Evolutionary conservation across 495 filamentous ascomycete species (phyloP), one percentile per base, ranked within the genome.

Genomic region (Daldinia caldariorum): DNA sequence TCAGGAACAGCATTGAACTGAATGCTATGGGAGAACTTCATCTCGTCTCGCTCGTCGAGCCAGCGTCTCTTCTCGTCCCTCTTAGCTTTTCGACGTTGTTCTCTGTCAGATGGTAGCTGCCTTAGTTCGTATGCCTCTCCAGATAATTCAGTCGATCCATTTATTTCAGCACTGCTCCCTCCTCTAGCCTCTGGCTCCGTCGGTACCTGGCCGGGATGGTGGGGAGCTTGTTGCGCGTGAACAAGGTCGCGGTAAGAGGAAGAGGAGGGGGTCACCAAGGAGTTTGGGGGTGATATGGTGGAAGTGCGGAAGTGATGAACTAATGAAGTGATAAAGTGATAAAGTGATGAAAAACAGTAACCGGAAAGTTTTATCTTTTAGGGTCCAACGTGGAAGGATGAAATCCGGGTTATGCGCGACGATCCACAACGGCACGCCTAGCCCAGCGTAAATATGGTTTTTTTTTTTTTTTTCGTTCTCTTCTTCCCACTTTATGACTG

Each of bases 1-100:
- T 99, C 95, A 20, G 96, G 95, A 62, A 99, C 96, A 61, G 95
- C 93, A 81, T 99, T 99, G 82, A 99, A 99, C 83, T 99, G 95
- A 70, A 99, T 89, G 81, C 96, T 98, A 77, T 98, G 95, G 55
- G 95, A 97, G 85, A 99, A 99, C 88, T 97, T 98, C 95, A 99
- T 99, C 69, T 94, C 93, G 89, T 89, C 88, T 58, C 82, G 86
- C 76, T 87, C 78, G 65, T 86, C 84, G 47, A 89, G 84, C 82
- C 85, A 83, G 55, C 79, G 73, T 70, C 80, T 82, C 80, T 88
- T 87, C 69, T 79, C 78, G 54, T 77, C 79, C n/a, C 79, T 77
- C 75, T 80, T 83, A 9, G 70, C 61, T 69, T 77, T 66, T 45
- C 74, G 66, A 56, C 72, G 47, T 35, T 57, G 65, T 53, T 78